phyloP scores from a whole-genome alignment of 495 filamentous ascomycete genomes.

The Aspergillus asperescens region DNA sequence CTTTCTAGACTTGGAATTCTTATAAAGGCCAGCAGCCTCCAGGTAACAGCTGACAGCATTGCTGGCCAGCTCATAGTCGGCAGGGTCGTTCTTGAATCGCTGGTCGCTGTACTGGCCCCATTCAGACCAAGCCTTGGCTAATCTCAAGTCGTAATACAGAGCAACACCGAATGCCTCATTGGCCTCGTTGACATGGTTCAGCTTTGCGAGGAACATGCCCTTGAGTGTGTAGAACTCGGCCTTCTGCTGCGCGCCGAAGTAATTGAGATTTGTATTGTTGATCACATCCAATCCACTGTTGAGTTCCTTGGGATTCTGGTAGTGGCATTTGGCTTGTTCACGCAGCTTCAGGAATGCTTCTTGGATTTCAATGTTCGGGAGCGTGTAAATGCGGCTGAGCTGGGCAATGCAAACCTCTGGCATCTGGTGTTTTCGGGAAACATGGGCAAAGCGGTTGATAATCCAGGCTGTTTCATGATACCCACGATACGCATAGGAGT shows the following conservation, averaged over 20 bases:
- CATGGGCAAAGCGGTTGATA: conserved; percentile 97
- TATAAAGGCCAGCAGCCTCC: conserved; percentile 91
- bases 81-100: conserved; percentile 83
- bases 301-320: conserved; percentile 88
- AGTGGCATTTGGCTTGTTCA: conserved; percentile 97
- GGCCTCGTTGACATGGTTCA: conserved; percentile 80
- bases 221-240: conserved; percentile 99
- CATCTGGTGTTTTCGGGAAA: conserved; percentile 93
- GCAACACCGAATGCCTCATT: conserved; percentile 92
- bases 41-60: conserved; percentile 94
- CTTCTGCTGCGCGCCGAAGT: conserved; percentile 93
- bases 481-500: conserved; percentile 92
- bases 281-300: conserved; percentile 94
- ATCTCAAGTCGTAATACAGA: conserved; percentile 87
- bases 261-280: conserved; percentile 98
- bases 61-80: conserved; percentile 71
- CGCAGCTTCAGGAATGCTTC: conserved; percentile 96
- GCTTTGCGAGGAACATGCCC: conserved; percentile 97
- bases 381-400: conserved; percentile 93
- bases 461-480: conserved; percentile 99
- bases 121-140: conserved; percentile 97
- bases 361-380: conserved; percentile 99
- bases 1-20: conserved; percentile 94
- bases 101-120: conserved; percentile 98
- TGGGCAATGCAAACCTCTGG: conserved; percentile 96